phyloP scores from a whole-genome alignment of 192 early-diverging fungal genomes.

The Chytriomyces confervae region DNA sequence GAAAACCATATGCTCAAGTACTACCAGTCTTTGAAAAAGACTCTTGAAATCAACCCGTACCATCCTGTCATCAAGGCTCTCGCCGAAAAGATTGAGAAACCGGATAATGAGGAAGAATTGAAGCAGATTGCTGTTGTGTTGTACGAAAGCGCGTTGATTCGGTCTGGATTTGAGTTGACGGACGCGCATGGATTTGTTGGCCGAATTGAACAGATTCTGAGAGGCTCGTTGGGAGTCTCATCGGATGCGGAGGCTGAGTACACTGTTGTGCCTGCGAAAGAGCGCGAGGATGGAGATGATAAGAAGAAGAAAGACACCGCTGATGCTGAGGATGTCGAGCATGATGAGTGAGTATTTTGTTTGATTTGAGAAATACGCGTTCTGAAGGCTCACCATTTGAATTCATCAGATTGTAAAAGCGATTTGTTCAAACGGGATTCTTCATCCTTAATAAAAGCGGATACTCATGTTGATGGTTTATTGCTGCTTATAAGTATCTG shows the following conservation, averaged over 20 bases:
- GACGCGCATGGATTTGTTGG: slow-evolving; percentile 43
- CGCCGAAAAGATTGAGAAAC: slow-evolving; percentile 42
- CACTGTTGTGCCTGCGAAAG: slow-evolving; percentile 44
- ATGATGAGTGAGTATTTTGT: slow-evolving; percentile 40
- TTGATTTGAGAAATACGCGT: too few relatives aligned
- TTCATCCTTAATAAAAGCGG: too few relatives aligned
- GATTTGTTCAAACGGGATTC: too few relatives aligned
- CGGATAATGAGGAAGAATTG: slow-evolving; percentile 29
- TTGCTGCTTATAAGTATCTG: too few relatives aligned
- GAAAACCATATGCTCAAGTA: slow-evolving; percentile 47
- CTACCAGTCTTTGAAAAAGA: slow-evolving; percentile 40
- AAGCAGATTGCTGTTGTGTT: slow-evolving; percentile 43
- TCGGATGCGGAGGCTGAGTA: slow-evolving; percentile 38
- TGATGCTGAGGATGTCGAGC: slow-evolving; percentile 46
- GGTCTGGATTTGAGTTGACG: slow-evolving; percentile 45
- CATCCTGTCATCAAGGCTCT: slow-evolving; percentile 53
- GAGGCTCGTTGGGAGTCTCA: slow-evolving; percentile 43
- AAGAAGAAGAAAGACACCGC: slow-evolving; percentile 52
- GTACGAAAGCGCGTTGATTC: slow-evolving; percentile 50
- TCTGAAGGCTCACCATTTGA: too few relatives aligned
- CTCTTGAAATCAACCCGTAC: slow-evolving; percentile 41
- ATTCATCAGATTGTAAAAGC: too few relatives aligned
- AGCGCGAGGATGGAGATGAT: slow-evolving; percentile 68
- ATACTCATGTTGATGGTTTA: too few relatives aligned
- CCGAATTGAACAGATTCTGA: slow-evolving; percentile 47